Base-by-base conservation (phyloP, 1,284 basidiomycete genomes). In the Ceratobasidium sp. region DNA sequence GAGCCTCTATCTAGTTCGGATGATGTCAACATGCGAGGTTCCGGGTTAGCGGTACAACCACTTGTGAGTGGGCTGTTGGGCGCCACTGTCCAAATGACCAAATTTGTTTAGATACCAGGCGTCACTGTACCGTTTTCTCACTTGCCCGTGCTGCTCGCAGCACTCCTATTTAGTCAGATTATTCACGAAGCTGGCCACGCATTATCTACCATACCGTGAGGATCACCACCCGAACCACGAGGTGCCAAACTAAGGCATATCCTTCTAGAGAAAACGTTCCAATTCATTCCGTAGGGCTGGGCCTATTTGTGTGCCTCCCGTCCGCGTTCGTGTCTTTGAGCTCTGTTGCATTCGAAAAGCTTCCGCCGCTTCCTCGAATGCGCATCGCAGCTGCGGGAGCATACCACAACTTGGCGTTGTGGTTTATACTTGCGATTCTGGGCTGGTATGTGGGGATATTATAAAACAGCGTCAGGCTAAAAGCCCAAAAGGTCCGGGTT, bases 151-250 rank as follows among this genome's bases (percentile, higher is more conserved):
- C 89, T 94, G 66, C 81, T 94, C 17, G 20, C 87, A n/a, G 86
- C 90, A 0, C 86, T 94, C 3, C 86, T 91, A 68, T 44, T 89
- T 9, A 87, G 87, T 56, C 92, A 93, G 83, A 80, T 90, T 20
- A 81, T 92, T 23, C 93, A 94, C 80, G 93, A 94, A 84, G 83
- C 88, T 0, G 93, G 93, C 15, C 93, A 94, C 83, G 91, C 90
- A 20, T 80, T 93, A 40, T 85, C 89, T 15, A 92, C 91, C 15
- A 90, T 92, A 33, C 81, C 91, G 91, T 93, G 84, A 80, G 91
- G 84, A 46, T 17, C 38, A 38, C 10, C 42, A n/a, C 42, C 7
- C 9, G 56, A 23, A 57, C 23, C 23, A 15, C 13, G 44, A 46
- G 13, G 61, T n/a, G 12, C 12, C 38, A 46, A n/a, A 28, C 62